Evolutionary conservation across 257 asterid genomes (phyloP).

Genomic region (Ajuga chamaepitys): DNA sequence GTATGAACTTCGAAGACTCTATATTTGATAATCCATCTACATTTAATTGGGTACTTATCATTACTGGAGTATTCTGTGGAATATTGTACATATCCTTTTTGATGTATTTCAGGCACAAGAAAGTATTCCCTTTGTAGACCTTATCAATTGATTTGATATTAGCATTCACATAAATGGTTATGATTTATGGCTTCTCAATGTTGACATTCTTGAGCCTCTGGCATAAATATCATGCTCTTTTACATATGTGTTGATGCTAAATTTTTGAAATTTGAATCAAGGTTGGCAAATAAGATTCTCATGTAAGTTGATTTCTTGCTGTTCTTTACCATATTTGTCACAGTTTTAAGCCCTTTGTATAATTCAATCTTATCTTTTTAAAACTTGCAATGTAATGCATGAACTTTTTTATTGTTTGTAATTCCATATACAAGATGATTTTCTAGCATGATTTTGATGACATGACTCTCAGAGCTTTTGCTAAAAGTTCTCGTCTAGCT

Average conservation of each 20-base stretch:
- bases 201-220: background rate
- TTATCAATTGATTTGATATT: constrained; percentile 4
- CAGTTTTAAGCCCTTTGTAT: no score
- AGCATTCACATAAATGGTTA: background rate
- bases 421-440: no score
- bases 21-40: constrained; percentile 50
- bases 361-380: no score
- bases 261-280: background rate
- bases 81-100: constrained; percentile 48
- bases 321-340: background rate
- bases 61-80: constrained; percentile 57
- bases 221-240: background rate
- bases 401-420: no score
- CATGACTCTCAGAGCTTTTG: no score
- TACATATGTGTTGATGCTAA: background rate
- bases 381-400: no score
- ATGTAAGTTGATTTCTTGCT: background rate
- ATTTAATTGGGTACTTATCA: constrained; percentile 67
- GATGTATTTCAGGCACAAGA: constrained; percentile 74
- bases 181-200: background rate
- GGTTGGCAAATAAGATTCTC: background rate
- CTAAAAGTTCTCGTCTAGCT: no score
- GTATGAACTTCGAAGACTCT: constrained; percentile 75
- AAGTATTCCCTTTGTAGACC: constrained; percentile 57
- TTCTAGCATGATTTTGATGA: no score